Percentiles rank a stretch among this genome's conserved stretches.
phyloP scores from a whole-genome alignment of 225 moss, liverwort and hornwort genomes.

The Straminergon stramineum region DNA sequence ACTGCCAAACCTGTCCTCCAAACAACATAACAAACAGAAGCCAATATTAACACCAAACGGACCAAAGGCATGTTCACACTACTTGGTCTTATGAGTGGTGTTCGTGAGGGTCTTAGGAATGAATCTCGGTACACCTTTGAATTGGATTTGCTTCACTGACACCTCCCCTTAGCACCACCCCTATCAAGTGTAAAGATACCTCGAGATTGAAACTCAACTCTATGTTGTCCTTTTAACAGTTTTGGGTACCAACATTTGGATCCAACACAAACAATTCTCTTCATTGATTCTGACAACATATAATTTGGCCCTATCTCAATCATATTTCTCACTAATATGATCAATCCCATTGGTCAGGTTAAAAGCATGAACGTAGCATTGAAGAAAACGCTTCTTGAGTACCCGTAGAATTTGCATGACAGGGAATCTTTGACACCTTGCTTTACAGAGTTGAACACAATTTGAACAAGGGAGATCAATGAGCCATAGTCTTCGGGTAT shows the following conservation, averaged over 20 bases:
- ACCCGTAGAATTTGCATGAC: not conserved
- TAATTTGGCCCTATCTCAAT: not conserved
- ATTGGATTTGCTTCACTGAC: not conserved
- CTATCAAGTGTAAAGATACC: not conserved
- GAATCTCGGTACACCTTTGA: not conserved
- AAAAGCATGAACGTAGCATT: not conserved
- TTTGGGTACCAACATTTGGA: no score
- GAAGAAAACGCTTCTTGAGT: not conserved
- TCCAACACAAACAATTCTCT: not conserved
- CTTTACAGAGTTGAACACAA: not conserved
- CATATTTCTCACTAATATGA: not conserved
- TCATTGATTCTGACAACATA: not conserved
- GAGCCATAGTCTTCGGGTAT: not conserved
- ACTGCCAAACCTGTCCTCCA: conserved; percentile 56
- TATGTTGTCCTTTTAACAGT: not conserved
- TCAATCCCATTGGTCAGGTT: not conserved
- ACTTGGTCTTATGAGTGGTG: not conserved
- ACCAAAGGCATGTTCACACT: not conserved
- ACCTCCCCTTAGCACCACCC: not conserved
- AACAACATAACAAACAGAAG: not conserved
- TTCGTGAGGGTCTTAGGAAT: not conserved
- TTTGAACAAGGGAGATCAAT: not conserved
- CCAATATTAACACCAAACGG: not conserved
- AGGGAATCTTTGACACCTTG: not conserved
- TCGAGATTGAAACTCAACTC: not conserved